Evolutionary conservation across 1,284 basidiomycete species (phyloP).

Genomic region (Cystobasidium pallidum): DNA sequence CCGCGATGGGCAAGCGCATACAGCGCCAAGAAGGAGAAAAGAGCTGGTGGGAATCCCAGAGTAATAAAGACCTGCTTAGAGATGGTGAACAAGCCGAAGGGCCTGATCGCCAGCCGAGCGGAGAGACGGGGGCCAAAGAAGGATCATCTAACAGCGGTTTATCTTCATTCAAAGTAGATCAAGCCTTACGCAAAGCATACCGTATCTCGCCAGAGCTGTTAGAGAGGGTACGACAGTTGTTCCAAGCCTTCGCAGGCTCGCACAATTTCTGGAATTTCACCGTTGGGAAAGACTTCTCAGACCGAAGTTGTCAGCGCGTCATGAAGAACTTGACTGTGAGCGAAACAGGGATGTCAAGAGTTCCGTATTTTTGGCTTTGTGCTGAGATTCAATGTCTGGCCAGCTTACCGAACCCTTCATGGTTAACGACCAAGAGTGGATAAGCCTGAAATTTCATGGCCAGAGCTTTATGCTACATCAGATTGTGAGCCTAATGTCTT

Average conservation of each 20-base stretch:
- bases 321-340: conserved; percentile 82
- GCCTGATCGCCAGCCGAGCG: conserved; percentile 14
- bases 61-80: conserved; percentile 3
- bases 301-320: conserved; percentile 76
- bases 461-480: conserved; percentile 99
- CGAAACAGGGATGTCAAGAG: too few relatives aligned
- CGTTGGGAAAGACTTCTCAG: conserved; percentile 79
- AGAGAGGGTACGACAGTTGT: conserved; percentile 64
- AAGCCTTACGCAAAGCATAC: conserved; percentile 63
- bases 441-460: conserved; percentile 89
- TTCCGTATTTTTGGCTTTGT: too few relatives aligned
- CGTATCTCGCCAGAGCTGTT: conserved; percentile 66
- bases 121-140: conserved; percentile 56
- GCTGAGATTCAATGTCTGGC: background rate
- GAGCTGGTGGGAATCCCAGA: conserved; percentile 35
- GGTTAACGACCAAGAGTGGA: conserved; percentile 91
- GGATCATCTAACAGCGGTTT: conserved; percentile 47
- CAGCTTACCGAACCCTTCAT: conserved; percentile 78
- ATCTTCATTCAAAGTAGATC: conserved; percentile 35
- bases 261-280: conserved; percentile 98
- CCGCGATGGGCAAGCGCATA: conserved; percentile 65
- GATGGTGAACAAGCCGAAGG: background rate
- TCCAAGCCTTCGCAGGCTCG: conserved; percentile 70
- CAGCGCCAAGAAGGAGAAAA: conserved; percentile 48
- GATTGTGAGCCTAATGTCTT: conserved; percentile 58